phyloP scores from a whole-genome alignment of 2,329 filamentous ascomycete species.

The Beauveria sp. region DNA sequence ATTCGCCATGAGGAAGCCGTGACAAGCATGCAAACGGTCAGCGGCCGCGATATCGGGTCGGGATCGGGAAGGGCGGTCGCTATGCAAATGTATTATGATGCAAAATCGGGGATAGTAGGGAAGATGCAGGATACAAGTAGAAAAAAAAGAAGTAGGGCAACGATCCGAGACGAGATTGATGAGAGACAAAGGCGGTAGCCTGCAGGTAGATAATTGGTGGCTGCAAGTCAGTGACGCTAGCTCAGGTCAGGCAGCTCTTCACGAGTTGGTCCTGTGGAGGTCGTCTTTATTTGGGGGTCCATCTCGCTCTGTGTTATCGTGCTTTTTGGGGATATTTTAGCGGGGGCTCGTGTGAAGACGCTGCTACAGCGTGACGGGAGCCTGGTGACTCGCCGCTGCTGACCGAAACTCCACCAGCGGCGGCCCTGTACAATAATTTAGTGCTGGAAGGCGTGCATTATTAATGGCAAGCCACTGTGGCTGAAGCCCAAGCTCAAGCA shows the following conservation, averaged over 20 bases:
- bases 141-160: not conserved
- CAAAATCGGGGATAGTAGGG: not conserved
- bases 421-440: not conserved
- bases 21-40: conserved; percentile 17
- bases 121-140: not conserved
- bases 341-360: not conserved
- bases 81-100: not conserved
- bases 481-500: not conserved
- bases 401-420: not conserved
- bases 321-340: not conserved
- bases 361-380: conserved; percentile 22
- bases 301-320: not conserved
- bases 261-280: not conserved
- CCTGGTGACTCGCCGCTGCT: conserved; percentile 22
- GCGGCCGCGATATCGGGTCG: conserved; percentile 13
- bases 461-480: not conserved
- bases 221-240: conserved; percentile 10
- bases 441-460: no score
- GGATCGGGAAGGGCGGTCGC: not conserved
- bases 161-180: not conserved
- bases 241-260: conserved; percentile 8
- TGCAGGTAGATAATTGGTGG: not conserved
- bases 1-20: conserved; percentile 32
- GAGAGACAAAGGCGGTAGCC: not conserved
- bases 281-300: not conserved